Percentiles rank a stretch among this genome's conserved stretches.
These are phyloP conservation scores for Zanthoxylum bungeanum DNA, from an alignment of 345 rosid genomes.

Conservation along the genomic window DNA sequence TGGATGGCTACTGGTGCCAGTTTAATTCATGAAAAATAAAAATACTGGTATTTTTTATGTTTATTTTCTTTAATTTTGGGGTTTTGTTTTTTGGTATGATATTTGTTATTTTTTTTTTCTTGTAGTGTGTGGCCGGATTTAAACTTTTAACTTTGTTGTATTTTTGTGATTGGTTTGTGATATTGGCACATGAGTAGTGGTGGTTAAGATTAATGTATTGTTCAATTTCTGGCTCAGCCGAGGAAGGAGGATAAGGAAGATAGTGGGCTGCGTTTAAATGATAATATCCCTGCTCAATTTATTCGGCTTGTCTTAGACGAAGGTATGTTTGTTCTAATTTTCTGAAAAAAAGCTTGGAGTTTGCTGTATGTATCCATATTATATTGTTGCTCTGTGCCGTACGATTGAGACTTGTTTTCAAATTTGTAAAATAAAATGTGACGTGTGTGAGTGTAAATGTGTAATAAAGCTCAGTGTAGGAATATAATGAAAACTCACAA, in stretches of 20 bases:
- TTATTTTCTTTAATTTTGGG: background rate
- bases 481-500: background rate
- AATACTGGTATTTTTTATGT: background rate
- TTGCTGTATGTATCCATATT: background rate
- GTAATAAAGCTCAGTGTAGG: background rate
- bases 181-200: background rate
- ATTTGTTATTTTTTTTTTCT: background rate
- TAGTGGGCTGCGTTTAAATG: constrained; percentile 36
- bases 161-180: background rate
- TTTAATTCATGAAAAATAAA: background rate
- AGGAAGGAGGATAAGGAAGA: constrained; percentile 33
- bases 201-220: background rate
- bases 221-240: constrained; percentile 32
- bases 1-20: background rate
- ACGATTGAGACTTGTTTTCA: background rate
- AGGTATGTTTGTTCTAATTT: constrained; percentile 28
- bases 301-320: constrained; percentile 55
- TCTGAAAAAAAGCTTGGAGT: background rate
- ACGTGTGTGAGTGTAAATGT: background rate
- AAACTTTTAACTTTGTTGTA: background rate
- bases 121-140: background rate
- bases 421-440: background rate
- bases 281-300: constrained; percentile 33
- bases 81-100: background rate
- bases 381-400: background rate